Evolutionary conservation across 495 filamentous ascomycete genomes (phyloP).

Genomic region (Neurospora sublineolata): DNA sequence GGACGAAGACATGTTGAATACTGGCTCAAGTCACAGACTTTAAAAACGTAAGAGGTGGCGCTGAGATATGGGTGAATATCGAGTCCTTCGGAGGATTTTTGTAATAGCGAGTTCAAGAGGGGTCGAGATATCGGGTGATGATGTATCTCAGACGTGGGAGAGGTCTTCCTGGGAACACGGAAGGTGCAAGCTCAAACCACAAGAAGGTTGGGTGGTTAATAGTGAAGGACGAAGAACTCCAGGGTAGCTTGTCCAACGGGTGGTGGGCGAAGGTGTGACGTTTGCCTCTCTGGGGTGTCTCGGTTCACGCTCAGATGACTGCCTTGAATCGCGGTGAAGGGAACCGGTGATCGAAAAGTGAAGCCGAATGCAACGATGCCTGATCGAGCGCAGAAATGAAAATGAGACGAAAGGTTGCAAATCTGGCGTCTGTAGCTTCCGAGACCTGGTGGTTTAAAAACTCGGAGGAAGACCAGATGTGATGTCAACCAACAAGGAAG

Average conservation of each 20-base stretch:
- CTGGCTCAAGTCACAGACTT: neutral
- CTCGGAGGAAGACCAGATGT: neutral
- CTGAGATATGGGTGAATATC: neutral
- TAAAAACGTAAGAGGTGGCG: neutral
- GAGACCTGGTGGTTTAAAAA: neutral
- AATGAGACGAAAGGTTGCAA: neutral
- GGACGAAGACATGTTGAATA: constrained; percentile 19
- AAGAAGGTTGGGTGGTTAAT: neutral
- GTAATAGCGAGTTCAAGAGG: neutral
- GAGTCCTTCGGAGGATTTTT: neutral
- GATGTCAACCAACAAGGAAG: neutral
- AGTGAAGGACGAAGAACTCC: neutral
- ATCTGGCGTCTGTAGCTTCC: neutral
- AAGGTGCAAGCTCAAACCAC: neutral
- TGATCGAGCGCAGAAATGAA: neutral
- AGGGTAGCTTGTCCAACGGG: neutral
- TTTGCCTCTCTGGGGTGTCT: neutral
- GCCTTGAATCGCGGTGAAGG: neutral
- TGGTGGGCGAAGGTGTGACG: neutral
- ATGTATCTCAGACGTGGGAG: neutral
- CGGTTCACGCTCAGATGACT: neutral
- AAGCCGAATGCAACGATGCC: neutral
- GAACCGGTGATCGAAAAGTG: neutral
- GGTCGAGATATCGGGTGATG: neutral
- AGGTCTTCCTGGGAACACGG: neutral